These are phyloP conservation scores for Sabuloglossum arenarium DNA, from an alignment of 495 filamentous ascomycete species.

Conservation along the genomic window DNA sequence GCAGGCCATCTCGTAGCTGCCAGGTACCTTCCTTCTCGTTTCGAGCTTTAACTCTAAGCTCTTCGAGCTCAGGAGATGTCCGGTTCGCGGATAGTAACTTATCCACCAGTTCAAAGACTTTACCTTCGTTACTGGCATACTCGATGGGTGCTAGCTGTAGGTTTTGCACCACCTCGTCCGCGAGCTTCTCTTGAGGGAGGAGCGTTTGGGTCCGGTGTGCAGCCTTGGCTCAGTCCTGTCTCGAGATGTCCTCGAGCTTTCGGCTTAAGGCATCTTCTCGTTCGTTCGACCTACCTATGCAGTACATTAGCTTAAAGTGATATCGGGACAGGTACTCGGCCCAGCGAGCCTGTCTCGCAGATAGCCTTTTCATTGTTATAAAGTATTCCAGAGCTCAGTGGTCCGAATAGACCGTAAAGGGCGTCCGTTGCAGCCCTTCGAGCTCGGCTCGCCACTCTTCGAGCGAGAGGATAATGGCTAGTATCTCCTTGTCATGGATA, in stretches of 20 bases:
- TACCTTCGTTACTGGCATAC: not conserved
- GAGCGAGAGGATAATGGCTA: not conserved
- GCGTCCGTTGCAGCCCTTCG: not conserved
- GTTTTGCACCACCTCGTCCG: not conserved
- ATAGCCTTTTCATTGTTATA: slow-evolving; percentile 1
- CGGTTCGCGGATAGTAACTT: not conserved
- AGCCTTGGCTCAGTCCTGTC: not conserved
- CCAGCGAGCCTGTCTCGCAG: slow-evolving; percentile 3
- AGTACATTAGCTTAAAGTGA: too few relatives aligned
- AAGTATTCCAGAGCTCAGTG: too few relatives aligned
- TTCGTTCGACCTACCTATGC: too few relatives aligned
- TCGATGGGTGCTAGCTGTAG: not conserved
- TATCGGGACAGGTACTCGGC: not conserved
- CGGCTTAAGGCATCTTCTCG: too few relatives aligned
- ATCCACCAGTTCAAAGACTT: not conserved
- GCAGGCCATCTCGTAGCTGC: not conserved
- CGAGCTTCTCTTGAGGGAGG: not conserved
- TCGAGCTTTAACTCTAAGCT: not conserved
- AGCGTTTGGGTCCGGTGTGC: not conserved
- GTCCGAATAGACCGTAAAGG: too few relatives aligned
- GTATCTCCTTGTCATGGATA: not conserved
- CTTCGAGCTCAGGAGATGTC: not conserved
- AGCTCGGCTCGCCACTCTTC: not conserved
- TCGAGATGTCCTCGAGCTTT: too few relatives aligned
- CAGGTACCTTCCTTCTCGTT: not conserved